phyloP scores from a whole-genome alignment of 2,329 filamentous ascomycete genomes.

The Colletotrichum navitas region DNA sequence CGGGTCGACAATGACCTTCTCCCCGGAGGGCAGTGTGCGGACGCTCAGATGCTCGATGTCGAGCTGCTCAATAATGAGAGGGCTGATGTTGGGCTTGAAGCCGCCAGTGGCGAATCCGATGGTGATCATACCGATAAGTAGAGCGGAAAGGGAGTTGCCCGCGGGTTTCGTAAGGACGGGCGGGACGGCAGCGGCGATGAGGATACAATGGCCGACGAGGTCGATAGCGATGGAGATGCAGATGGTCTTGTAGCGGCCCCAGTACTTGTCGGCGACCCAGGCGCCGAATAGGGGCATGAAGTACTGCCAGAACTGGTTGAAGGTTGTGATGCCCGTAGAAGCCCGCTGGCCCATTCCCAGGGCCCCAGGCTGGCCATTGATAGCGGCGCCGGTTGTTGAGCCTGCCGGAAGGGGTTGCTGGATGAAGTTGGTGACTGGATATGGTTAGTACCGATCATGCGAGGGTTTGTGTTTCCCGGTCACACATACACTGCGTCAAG shows the following conservation, averaged over 20 bases:
- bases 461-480: not conserved
- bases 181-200: constrained; percentile 75
- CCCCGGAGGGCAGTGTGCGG: constrained; percentile 64
- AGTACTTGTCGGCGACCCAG: constrained; percentile 66
- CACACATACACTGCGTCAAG: constrained; percentile 21
- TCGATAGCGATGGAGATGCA: constrained; percentile 71
- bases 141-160: constrained; percentile 68
- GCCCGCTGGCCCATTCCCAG: constrained; percentile 69
- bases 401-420: constrained; percentile 66
- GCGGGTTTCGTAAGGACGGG: constrained; percentile 67
- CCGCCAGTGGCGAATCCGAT: constrained; percentile 76
- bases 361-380: constrained; percentile 61
- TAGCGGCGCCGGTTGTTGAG: constrained; percentile 66
- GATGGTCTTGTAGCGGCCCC: constrained; percentile 78
- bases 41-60: constrained; percentile 67
- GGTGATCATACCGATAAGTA: constrained; percentile 70
- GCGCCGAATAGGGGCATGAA: constrained; percentile 69
- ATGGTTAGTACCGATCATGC: not conserved
- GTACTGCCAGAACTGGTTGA: constrained; percentile 73
- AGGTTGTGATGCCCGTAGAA: constrained; percentile 57
- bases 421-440: constrained; percentile 70
- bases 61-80: constrained; percentile 76
- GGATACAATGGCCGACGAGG: constrained; percentile 74
- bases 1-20: constrained; percentile 75
- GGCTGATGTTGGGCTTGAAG: constrained; percentile 81